phyloP scores from a whole-genome alignment of 306 rosid species.

The Citrullus mucosospermus region DNA sequence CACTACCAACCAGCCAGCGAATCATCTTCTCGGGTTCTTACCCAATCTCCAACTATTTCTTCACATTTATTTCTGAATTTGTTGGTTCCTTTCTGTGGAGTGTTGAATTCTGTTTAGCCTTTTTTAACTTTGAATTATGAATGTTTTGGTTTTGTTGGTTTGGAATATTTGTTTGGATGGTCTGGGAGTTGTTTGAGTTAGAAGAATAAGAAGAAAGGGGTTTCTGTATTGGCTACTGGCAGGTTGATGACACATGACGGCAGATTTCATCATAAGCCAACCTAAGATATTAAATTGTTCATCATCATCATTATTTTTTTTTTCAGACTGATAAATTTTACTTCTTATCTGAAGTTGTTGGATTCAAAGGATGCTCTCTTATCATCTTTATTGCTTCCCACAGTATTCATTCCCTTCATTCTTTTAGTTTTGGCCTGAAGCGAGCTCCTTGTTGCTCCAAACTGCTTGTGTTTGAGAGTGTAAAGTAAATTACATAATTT shows the following conservation, averaged over 20 bases:
- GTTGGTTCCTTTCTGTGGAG: not conserved
- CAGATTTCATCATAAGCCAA: slow-evolving; percentile 80
- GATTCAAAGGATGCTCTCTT: not conserved
- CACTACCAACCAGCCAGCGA: slow-evolving; percentile 72
- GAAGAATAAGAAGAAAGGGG: not conserved
- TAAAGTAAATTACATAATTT: not conserved
- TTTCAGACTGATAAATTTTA: not conserved
- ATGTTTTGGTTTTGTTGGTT: not conserved
- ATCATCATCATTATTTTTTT: not conserved
- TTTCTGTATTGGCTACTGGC: not conserved
- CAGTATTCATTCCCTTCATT: not conserved
- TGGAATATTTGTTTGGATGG: not conserved
- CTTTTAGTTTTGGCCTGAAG: not conserved
- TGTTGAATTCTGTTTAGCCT: not conserved
- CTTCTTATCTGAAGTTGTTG: not conserved
- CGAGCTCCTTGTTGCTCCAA: not conserved
- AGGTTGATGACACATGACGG: slow-evolving; percentile 84
- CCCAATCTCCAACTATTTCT: slow-evolving; percentile 17
- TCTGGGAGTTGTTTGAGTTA: not conserved
- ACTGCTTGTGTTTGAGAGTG: not conserved
- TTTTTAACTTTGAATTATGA: not conserved
- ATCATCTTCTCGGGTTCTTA: slow-evolving; percentile 90
- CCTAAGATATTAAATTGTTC: slow-evolving; percentile 72
- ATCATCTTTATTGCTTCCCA: not conserved
- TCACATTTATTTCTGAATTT: not conserved